Conservation (phyloP, 2,329 filamentous ascomycete species). For the Exophiala lecanii-corni region DNA sequence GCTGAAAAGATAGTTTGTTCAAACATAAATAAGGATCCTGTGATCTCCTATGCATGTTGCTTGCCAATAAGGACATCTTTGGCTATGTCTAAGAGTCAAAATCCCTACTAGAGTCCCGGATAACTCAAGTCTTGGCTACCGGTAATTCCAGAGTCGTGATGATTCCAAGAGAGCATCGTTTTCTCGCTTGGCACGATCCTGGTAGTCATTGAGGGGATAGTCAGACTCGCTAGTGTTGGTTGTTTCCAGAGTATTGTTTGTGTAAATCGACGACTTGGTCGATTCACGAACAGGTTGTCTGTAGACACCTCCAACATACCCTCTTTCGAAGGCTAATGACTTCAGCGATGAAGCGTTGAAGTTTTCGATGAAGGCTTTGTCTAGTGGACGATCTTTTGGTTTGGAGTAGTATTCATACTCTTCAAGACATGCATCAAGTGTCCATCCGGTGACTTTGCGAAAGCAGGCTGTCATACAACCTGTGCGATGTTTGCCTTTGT, state of each 20-base stretch:
- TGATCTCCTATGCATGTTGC: too few species aligned
- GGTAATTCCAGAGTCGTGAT: slow-evolving; percentile 15
- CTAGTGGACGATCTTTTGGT: slow-evolving; percentile 43
- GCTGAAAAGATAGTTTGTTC: too few species aligned
- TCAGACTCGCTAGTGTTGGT: slow-evolving; percentile 14
- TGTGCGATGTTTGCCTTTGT: slow-evolving; percentile 88
- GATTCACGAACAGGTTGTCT: slow-evolving; percentile 17
- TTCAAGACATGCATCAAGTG: slow-evolving; percentile 55
- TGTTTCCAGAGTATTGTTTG: slow-evolving; percentile 25
- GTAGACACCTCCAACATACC: slow-evolving; percentile 26
- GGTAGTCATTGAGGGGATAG: slow-evolving; percentile 16
- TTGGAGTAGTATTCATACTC: slow-evolving; percentile 66
- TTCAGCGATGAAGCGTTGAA: slow-evolving; percentile 25
- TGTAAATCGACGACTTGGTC: slow-evolving; percentile 24
- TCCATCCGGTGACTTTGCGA: slow-evolving; percentile 68
- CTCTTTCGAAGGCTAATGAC: slow-evolving; percentile 23
- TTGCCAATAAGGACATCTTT: too few species aligned
- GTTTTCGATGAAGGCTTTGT: slow-evolving; percentile 25
- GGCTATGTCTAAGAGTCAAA: too few species aligned
- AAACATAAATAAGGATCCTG: too few species aligned
- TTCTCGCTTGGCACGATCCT: slow-evolving; percentile 19
- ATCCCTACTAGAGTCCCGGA: too few species aligned
- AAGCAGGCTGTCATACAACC: slow-evolving; percentile 82
- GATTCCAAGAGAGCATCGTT: slow-evolving; percentile 18
- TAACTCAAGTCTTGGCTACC: too few species aligned